Conservation (phyloP, 2,329 filamentous ascomycete genomes). For the Laburnicola sp. region DNA sequence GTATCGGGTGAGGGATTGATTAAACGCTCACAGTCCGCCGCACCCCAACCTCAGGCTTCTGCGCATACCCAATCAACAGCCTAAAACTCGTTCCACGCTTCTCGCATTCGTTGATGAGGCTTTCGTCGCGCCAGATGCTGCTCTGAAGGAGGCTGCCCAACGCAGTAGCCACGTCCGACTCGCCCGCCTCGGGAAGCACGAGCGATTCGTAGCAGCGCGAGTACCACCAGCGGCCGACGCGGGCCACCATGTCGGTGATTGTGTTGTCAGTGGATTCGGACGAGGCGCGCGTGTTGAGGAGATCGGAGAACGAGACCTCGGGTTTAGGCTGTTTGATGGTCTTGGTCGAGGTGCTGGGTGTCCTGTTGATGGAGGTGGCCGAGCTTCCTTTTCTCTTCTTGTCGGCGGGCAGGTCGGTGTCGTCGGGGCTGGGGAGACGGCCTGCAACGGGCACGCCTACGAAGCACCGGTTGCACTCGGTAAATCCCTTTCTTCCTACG, state of each 20-base stretch:
- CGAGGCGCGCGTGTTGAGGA: slow-evolving; percentile 36
- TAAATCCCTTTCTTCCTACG: slow-evolving; percentile 70
- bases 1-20: slow-evolving; percentile 8
- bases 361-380: slow-evolving; percentile 27
- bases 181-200: slow-evolving; percentile 48
- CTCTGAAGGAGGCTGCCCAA: slow-evolving; percentile 48
- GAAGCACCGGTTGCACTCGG: slow-evolving; percentile 72
- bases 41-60: slow-evolving; percentile 64
- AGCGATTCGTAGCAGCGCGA: slow-evolving; percentile 83
- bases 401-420: slow-evolving; percentile 22
- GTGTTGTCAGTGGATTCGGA: slow-evolving; percentile 68
- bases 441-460: slow-evolving; percentile 74
- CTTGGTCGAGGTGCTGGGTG: slow-evolving; percentile 15
- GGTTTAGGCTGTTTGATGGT: slow-evolving; percentile 28
- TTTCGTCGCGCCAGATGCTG: slow-evolving; percentile 79
- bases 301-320: slow-evolving; percentile 43
- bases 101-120: slow-evolving; percentile 80
- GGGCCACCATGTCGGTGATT: slow-evolving; percentile 89
- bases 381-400: slow-evolving; percentile 36
- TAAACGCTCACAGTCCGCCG: slow-evolving; percentile 55
- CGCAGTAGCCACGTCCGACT: slow-evolving; percentile 36
- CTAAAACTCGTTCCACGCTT: slow-evolving; percentile 84
- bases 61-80: slow-evolving; percentile 86
- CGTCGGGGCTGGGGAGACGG: slow-evolving; percentile 43
- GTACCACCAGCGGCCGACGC: slow-evolving; percentile 96